Conservation (phyloP, 805 yeast genomes). For the Schwanniomyces sp. region DNA sequence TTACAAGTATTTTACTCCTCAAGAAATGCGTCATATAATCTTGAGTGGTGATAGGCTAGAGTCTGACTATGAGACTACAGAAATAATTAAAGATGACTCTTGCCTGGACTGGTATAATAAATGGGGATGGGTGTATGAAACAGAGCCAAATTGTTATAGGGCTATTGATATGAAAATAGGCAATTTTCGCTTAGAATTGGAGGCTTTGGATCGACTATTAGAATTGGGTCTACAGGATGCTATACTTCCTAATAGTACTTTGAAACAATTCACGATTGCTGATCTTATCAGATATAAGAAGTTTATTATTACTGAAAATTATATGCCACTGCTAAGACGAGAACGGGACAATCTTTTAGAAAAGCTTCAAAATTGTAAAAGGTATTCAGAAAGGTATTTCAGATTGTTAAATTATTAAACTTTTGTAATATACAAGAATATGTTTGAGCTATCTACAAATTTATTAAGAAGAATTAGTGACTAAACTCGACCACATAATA, state of each 20-base stretch:
- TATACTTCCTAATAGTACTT: constrained; percentile 2
- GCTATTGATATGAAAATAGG: constrained; percentile 10
- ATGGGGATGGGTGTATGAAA: constrained; percentile 15
- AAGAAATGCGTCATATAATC: constrained; percentile 10
- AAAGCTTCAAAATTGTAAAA: constrained; percentile 6
- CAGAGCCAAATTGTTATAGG: constrained; percentile 9
- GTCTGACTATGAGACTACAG: constrained; percentile 2
- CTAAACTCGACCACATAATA: constrained; percentile 54
- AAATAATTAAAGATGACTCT: constrained; percentile 1
- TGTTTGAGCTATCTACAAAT: constrained; percentile 2
- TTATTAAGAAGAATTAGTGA: not conserved
- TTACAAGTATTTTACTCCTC: constrained; percentile 8
- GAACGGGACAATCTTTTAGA: constrained; percentile 1
- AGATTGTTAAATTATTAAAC: constrained; percentile 9
- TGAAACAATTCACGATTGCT: not conserved
- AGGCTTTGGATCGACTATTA: constrained; percentile 8
- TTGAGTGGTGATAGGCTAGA: constrained; percentile 5
- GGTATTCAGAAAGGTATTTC: constrained; percentile 7
- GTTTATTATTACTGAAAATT: constrained; percentile 4
- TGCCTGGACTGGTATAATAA: constrained; percentile 11
- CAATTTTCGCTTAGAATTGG: constrained; percentile 11
- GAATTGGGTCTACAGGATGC: constrained; percentile 6
- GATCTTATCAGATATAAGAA: constrained; percentile 9
- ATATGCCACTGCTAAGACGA: constrained; percentile 7
- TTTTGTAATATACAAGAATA: not conserved